A percentile compares a stretch with the other conserved stretches of the same genome.
These are phyloP conservation scores for Kazachstania africana DNA, from an alignment of 805 yeast genomes.

Conservation along the genomic window DNA sequence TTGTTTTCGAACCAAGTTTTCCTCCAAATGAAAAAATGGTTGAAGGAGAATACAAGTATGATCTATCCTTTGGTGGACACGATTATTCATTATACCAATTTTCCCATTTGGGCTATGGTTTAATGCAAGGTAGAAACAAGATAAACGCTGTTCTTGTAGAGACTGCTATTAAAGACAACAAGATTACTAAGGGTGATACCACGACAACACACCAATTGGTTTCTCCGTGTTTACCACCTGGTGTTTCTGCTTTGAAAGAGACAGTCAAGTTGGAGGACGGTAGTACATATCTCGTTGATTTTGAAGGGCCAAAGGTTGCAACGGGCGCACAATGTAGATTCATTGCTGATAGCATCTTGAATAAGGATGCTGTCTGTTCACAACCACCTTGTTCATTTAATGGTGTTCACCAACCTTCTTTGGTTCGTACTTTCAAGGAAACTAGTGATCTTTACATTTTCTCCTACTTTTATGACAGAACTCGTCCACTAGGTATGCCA, in stretches of 20 bases:
- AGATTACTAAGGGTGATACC: slow-evolving; percentile 28
- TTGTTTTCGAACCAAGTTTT: slow-evolving; percentile 91
- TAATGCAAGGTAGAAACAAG: slow-evolving; percentile 86
- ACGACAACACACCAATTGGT: slow-evolving; percentile 36
- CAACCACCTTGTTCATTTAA: slow-evolving; percentile 86
- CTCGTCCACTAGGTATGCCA: slow-evolving; percentile 93
- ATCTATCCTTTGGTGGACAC: slow-evolving; percentile 68
- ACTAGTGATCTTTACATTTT: slow-evolving; percentile 75
- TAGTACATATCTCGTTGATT: slow-evolving; percentile 40
- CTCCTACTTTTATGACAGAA: slow-evolving; percentile 91
- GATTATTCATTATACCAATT: slow-evolving; percentile 79
- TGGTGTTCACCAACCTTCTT: slow-evolving; percentile 94
- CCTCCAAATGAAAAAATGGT: slow-evolving; percentile 48
- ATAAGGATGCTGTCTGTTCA: slow-evolving; percentile 71
- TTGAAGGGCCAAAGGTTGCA: slow-evolving; percentile 53
- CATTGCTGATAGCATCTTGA: slow-evolving; percentile 69
- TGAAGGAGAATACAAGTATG: slow-evolving; percentile 83
- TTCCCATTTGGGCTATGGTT: slow-evolving; percentile 91
- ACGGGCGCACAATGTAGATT: slow-evolving; percentile 78
- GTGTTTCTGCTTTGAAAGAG: slow-evolving; percentile 45
- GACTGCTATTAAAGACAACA: slow-evolving; percentile 33
- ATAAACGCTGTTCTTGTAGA: slow-evolving; percentile 57
- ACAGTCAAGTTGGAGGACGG: slow-evolving; percentile 43
- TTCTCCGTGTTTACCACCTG: slow-evolving; percentile 88
- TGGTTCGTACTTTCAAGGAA: slow-evolving; percentile 61